Conservation (phyloP, 208 protist species). For the Acanthamoeba healyi region DNA sequence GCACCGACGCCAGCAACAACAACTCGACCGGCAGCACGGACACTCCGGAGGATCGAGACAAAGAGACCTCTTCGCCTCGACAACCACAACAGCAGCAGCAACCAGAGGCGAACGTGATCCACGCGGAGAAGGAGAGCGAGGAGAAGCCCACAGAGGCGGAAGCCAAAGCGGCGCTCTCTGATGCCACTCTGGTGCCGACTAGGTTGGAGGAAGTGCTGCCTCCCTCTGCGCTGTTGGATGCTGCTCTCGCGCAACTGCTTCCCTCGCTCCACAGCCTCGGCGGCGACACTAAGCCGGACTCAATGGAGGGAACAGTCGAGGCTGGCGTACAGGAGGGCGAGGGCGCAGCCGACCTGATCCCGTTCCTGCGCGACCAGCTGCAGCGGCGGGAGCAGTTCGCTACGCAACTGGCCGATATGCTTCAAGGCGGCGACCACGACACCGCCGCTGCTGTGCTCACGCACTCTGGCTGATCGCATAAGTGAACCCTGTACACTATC, state of each 20-base stretch:
- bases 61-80: no score
- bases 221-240: background rate
- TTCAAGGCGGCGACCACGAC: background rate
- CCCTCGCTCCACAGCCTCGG: background rate
- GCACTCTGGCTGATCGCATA: background rate
- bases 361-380: background rate
- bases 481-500: no score
- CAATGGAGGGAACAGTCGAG: background rate
- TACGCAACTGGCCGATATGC: background rate
- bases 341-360: background rate
- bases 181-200: no score
- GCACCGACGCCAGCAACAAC: no score
- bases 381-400: background rate
- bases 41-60: no score
- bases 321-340: background rate
- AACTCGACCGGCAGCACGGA: no score
- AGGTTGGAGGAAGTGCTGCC: background rate
- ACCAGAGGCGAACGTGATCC: no score
- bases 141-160: no score
- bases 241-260: background rate
- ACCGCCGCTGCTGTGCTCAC: background rate
- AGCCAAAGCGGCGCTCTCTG: background rate
- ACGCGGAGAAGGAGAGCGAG: no score
- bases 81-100: no score
- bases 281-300: no score